Percentiles rank a stretch among this genome's conserved stretches.
phyloP scores from a whole-genome alignment of 176 grass and related monocot genomes.

The Musa troglodytarum region DNA sequence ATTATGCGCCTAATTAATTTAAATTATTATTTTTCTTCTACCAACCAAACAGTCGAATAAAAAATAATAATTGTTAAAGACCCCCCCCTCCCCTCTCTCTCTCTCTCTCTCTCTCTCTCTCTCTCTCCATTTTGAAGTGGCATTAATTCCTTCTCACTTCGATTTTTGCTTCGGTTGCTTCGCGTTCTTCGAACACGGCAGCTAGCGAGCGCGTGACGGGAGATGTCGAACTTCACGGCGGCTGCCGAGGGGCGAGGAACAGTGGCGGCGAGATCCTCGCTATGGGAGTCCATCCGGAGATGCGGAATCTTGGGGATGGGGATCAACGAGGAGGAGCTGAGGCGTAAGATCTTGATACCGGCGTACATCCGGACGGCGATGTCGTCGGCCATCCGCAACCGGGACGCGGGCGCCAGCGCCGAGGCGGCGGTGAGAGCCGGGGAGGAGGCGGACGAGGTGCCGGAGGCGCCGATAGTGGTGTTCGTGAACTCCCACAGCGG shows the following conservation, averaged over 20 bases:
- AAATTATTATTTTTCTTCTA: no score
- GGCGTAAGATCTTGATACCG: slow-evolving; percentile 64
- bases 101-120: no score
- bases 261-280: slow-evolving; percentile 57
- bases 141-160: no score
- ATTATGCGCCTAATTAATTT: no score
- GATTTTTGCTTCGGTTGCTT: no score
- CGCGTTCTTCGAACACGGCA: no score
- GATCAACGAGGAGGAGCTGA: slow-evolving; percentile 67
- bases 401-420: slow-evolving; percentile 36
- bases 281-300: slow-evolving; percentile 72
- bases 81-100: no score
- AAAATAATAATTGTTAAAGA: no score
- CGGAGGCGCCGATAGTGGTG: slow-evolving; percentile 59
- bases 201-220: background rate
- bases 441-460: background rate
- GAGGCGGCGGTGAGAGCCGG: slow-evolving; percentile 13
- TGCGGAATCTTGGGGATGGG: slow-evolving; percentile 56
- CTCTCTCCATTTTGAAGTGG: no score
- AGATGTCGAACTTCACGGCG: slow-evolving; percentile 40
- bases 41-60: no score
- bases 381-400: slow-evolving; percentile 27
- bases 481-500: slow-evolving; percentile 88
- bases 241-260: slow-evolving; percentile 1
- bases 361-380: slow-evolving; percentile 55